These are phyloP conservation scores for Penicillium freii DNA, from an alignment of 2,329 filamentous ascomycete genomes.

Conservation along the genomic window DNA sequence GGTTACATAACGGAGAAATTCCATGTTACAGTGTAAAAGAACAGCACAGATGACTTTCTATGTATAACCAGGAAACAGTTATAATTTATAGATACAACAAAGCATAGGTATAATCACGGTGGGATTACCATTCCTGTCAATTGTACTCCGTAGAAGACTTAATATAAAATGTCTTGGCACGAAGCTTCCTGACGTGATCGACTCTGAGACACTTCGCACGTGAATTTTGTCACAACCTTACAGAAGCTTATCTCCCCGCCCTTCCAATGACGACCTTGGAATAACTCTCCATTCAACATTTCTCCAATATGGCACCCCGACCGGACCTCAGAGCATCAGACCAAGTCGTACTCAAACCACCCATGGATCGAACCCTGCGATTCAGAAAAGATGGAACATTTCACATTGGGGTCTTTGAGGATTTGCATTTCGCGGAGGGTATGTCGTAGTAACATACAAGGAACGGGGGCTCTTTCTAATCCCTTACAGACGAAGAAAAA, in stretches of 20 bases:
- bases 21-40: background rate
- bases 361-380: conserved; percentile 12
- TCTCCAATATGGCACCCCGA: conserved; percentile 2
- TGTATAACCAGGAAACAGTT: background rate
- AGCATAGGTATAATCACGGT: no score
- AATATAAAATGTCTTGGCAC: background rate
- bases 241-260: background rate
- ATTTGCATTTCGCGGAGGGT: conserved; percentile 71
- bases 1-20: background rate
- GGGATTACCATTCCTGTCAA: background rate
- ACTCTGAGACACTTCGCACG: background rate
- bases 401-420: conserved; percentile 62
- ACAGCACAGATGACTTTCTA: background rate
- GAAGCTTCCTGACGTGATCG: background rate
- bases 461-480: background rate
- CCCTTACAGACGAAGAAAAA: conserved; percentile 40
- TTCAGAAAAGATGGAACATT: conserved; percentile 37
- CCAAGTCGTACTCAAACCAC: background rate
- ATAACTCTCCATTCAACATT: background rate
- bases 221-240: background rate
- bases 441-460: conserved; percentile 9
- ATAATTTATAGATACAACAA: background rate
- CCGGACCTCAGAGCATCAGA: background rate
- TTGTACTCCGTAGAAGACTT: background rate
- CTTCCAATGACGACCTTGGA: no score